phyloP scores from a whole-genome alignment of 2,329 filamentous ascomycete species.

The Coniella lustricola region DNA sequence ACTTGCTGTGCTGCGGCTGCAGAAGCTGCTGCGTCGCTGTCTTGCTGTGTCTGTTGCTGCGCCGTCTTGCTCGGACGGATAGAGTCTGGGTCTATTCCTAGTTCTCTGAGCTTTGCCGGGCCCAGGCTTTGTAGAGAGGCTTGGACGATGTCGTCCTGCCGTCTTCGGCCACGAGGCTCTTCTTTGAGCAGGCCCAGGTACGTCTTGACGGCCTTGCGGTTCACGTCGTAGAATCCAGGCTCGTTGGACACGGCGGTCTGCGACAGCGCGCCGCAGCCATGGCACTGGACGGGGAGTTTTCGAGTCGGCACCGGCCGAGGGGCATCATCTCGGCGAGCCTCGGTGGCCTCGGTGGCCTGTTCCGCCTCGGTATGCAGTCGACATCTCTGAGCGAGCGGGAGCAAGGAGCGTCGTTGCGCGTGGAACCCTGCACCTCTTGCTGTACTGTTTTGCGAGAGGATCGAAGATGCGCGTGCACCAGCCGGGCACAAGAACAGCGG shows the following conservation, averaged over 20 bases:
- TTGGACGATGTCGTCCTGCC: slow-evolving; percentile 42
- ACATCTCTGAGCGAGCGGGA: slow-evolving; percentile 5
- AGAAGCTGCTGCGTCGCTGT: background rate
- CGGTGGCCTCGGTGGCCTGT: background rate
- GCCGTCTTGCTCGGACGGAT: slow-evolving; percentile 22
- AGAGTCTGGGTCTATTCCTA: slow-evolving; percentile 38
- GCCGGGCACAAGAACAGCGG: slow-evolving; percentile 15
- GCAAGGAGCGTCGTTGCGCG: background rate
- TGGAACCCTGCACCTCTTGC: background rate
- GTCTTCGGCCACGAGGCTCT: slow-evolving; percentile 16
- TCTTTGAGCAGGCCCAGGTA: slow-evolving; percentile 36
- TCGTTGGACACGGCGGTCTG: slow-evolving; percentile 45
- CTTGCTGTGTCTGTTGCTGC: background rate
- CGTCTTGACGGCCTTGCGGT: slow-evolving; percentile 42
- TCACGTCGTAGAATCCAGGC: slow-evolving; percentile 52
- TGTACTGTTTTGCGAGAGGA: background rate
- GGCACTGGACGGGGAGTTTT: slow-evolving; percentile 49
- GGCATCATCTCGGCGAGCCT: background rate
- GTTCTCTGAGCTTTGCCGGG: slow-evolving; percentile 32
- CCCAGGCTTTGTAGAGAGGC: slow-evolving; percentile 38
- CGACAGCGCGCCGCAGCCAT: slow-evolving; percentile 58
- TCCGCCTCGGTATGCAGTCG: background rate
- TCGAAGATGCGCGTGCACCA: slow-evolving; percentile 6
- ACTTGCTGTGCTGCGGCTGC: slow-evolving; percentile 23
- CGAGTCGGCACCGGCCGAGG: slow-evolving; percentile 1